phyloP scores from a whole-genome alignment of 257 asterid genomes.

The Solanum bukasovii region DNA sequence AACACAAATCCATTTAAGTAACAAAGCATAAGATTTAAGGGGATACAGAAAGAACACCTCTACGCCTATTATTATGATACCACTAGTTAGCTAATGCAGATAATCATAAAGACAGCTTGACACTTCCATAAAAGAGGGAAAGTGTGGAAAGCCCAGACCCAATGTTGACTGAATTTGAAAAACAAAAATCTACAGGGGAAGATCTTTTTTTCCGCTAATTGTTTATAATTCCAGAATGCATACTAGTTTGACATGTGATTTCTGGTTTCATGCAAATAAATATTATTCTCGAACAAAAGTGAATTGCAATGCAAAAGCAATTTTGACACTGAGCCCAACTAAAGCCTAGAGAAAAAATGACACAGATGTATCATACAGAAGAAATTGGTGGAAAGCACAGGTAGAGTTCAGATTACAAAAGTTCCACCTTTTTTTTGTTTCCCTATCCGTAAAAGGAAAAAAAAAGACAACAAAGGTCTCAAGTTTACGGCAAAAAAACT shows the following conservation, averaged over 20 bases:
- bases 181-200: not conserved
- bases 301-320: not conserved
- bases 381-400: not conserved
- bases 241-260: not conserved
- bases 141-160: not conserved
- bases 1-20: not conserved
- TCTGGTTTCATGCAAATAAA: not conserved
- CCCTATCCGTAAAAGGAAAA: not conserved
- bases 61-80: not conserved
- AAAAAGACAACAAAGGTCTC: not conserved
- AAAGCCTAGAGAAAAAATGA: not conserved
- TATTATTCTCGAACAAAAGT: not conserved
- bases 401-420: not conserved
- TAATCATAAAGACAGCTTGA: not conserved
- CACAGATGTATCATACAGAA: not conserved
- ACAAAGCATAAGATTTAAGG: not conserved
- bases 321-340: not conserved
- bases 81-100: not conserved
- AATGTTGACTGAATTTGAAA: not conserved
- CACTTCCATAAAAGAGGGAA: not conserved
- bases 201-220: not conserved
- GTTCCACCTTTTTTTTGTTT: not conserved
- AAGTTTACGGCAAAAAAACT: not conserved
- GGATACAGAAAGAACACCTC: not conserved
- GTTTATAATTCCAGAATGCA: not conserved